Percentiles rank a stretch among this genome's conserved stretches.
These are phyloP conservation scores for Myrica gale DNA, from an alignment of 306 rosid species.

Conservation along the genomic window DNA sequence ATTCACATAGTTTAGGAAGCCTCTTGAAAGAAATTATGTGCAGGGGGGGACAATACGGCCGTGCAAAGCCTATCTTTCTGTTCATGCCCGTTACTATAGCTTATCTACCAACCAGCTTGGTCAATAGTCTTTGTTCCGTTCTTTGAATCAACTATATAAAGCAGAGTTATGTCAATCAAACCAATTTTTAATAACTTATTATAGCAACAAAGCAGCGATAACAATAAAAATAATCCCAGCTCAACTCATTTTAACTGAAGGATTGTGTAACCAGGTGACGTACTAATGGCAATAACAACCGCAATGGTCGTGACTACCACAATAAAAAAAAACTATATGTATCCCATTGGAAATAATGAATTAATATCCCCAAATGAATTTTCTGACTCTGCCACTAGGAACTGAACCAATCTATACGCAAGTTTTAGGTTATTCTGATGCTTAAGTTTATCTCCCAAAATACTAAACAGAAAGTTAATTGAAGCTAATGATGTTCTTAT, in stretches of 20 bases:
- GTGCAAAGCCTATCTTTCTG: neutral
- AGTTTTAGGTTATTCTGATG: neutral
- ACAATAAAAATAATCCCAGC: neutral
- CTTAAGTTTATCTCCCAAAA: constrained; percentile 10
- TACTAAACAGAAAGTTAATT: neutral
- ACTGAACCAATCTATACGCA: neutral
- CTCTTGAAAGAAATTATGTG: neutral
- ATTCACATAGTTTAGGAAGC: neutral
- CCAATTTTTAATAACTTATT: neutral
- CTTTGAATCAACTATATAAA: neutral
- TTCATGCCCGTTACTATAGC: neutral
- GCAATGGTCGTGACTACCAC: neutral
- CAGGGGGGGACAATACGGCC: neutral
- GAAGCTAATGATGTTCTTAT: neutral
- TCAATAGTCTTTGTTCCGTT: neutral
- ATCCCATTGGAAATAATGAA: neutral
- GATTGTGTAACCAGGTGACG: neutral
- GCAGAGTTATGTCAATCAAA: neutral
- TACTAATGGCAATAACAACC: neutral
- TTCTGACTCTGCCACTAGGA: neutral
- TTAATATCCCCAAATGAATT: neutral
- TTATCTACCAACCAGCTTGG: neutral
- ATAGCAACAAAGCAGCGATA: neutral
- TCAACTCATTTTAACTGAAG: neutral
- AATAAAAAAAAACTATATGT: neutral